Evolutionary conservation across 306 rosid species (phyloP).

Genomic region (Lathyrus sativus): DNA sequence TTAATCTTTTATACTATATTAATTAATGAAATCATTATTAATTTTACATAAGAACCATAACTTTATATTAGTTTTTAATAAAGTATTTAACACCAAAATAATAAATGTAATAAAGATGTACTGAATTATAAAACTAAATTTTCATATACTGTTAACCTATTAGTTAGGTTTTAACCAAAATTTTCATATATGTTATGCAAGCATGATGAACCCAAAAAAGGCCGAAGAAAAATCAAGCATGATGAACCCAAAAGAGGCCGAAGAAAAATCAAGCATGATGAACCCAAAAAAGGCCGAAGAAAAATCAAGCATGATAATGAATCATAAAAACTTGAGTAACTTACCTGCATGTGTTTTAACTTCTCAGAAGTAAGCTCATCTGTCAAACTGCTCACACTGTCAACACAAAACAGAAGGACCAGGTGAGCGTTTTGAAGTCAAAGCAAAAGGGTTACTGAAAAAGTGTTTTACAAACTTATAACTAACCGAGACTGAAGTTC

Average conservation of each 20-base stretch:
- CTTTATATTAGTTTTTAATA: neutral
- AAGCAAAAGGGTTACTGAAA: constrained; percentile 19
- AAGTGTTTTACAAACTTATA: constrained; percentile 24
- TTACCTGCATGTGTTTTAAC: constrained; percentile 76
- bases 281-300: constrained; percentile 22
- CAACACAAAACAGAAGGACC: constrained; percentile 32
- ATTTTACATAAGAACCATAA: neutral
- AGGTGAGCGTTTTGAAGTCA: constrained; percentile 24
- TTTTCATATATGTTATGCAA: constrained; percentile 3
- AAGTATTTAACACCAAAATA: constrained; percentile 2
- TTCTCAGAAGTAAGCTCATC: constrained; percentile 82
- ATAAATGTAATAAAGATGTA: neutral
- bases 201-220: constrained; percentile 18
- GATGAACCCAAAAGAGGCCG: constrained; percentile 21
- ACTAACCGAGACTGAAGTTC: constrained; percentile 88
- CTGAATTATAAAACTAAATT: neutral
- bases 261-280: constrained; percentile 26
- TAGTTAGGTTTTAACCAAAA: constrained; percentile 8
- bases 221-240: constrained; percentile 13
- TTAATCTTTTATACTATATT: neutral
- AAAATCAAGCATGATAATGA: constrained; percentile 9
- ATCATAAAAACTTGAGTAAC: constrained; percentile 36
- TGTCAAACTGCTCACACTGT: constrained; percentile 76
- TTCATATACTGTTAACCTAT: neutral
- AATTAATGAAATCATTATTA: neutral